A percentile compares a stretch with the other conserved stretches of the same genome.
Conservation (phyloP, 2,329 filamentous ascomycete genomes). For the Cladophialophora psammophila region DNA sequence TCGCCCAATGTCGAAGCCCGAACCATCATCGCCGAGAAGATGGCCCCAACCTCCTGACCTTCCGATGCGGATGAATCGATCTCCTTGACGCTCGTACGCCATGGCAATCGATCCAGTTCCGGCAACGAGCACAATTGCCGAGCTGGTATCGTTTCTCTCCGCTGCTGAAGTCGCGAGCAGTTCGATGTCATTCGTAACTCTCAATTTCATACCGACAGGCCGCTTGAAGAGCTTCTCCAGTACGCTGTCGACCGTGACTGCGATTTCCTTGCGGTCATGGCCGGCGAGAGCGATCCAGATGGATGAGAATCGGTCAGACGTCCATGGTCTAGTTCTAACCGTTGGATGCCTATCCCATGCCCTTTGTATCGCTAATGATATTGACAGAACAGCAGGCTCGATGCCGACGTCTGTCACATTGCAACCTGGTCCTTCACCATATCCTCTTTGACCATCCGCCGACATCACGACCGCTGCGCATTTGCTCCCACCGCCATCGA, state of each 20-base stretch:
- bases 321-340: constrained; percentile 8
- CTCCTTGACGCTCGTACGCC: constrained; percentile 44
- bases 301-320: constrained; percentile 40
- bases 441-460: constrained; percentile 39
- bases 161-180: constrained; percentile 46
- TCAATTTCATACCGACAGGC: constrained; percentile 37
- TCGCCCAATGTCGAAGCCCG: constrained; percentile 52
- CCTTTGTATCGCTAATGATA: constrained; percentile 42
- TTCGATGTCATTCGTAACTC: constrained; percentile 52
- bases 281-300: constrained; percentile 54
- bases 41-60: constrained; percentile 55
- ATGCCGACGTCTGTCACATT: constrained; percentile 48
- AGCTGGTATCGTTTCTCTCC: constrained; percentile 31
- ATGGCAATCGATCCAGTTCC: constrained; percentile 56
- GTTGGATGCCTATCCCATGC: constrained; percentile 36
- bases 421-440: constrained; percentile 48
- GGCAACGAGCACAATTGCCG: constrained; percentile 50
- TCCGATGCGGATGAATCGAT: constrained; percentile 42
- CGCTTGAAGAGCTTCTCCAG: constrained; percentile 45
- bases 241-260: constrained; percentile 40
- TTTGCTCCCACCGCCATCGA: constrained; percentile 55
- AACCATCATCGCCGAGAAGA: constrained; percentile 55
- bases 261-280: constrained; percentile 48
- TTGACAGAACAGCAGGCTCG: constrained; percentile 41
- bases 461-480: constrained; percentile 50